Conservation (phyloP, 2,329 filamentous ascomycete species). For the Hypoxylon sp. region DNA sequence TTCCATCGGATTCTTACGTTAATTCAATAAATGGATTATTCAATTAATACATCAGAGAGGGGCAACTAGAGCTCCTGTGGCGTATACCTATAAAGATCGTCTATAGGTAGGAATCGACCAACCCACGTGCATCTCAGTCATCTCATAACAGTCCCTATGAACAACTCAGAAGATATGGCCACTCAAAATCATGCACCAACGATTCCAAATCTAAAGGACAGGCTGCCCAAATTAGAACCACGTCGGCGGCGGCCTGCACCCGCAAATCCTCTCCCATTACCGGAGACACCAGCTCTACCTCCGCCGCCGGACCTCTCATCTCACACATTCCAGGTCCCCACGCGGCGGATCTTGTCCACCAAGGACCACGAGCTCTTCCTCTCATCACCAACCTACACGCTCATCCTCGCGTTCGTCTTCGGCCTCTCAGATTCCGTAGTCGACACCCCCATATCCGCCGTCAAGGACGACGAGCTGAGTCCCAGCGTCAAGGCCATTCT, state of each 20-base stretch:
- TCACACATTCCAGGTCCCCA: slow-evolving; percentile 74
- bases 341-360: slow-evolving; percentile 82
- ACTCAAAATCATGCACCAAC: slow-evolving; percentile 42
- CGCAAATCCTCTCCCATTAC: slow-evolving; percentile 72
- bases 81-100: not conserved
- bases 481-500: slow-evolving; percentile 73
- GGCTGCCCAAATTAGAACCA: slow-evolving; percentile 76
- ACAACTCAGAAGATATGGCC: slow-evolving; percentile 38
- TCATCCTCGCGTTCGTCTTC: slow-evolving; percentile 89
- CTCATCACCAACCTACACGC: slow-evolving; percentile 77
- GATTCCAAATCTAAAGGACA: slow-evolving; percentile 66
- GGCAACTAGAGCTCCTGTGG: slow-evolving; percentile 7
- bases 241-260: slow-evolving; percentile 66
- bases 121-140: slow-evolving; percentile 12
- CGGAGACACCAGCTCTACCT: slow-evolving; percentile 80
- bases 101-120: too few species aligned
- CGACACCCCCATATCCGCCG: slow-evolving; percentile 74
- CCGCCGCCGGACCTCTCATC: slow-evolving; percentile 71
- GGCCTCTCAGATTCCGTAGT: slow-evolving; percentile 84
- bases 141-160: slow-evolving; percentile 9
- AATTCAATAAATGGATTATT: slow-evolving; percentile 28
- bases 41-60: slow-evolving; percentile 25
- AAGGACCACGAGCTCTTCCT: slow-evolving; percentile 87
- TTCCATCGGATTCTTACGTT: not conserved
- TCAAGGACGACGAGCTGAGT: slow-evolving; percentile 68